phyloP scores from a whole-genome alignment of 768 basidiomycete genomes.

The Termitomyces sp. region DNA sequence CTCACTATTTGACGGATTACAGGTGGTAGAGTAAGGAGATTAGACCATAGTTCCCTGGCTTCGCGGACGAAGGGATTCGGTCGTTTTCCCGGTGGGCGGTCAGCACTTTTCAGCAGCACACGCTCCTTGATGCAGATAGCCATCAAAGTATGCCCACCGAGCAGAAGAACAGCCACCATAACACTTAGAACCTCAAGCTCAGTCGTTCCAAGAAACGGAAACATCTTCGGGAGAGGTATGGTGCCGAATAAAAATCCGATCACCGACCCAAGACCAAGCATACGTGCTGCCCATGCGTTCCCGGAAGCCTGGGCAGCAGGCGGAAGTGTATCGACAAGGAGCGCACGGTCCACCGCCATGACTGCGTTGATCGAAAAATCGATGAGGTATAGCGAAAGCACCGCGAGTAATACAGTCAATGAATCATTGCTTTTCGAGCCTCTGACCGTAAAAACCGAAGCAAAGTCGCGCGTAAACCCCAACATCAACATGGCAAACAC shows the following conservation, averaged over 20 bases:
- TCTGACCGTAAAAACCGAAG: conserved; percentile 38
- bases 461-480: conserved; percentile 73
- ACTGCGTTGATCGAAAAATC: conserved; percentile 65
- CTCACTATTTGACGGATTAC: conserved; percentile 75
- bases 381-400: conserved; percentile 45
- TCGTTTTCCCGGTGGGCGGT: conserved; percentile 15
- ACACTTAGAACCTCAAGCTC: conserved; percentile 81
- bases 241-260: conserved; percentile 86
- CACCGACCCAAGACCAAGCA: conserved; percentile 83
- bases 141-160: conserved; percentile 60
- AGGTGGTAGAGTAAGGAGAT: conserved; percentile 61
- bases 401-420: conserved; percentile 73
- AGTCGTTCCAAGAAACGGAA: conserved; percentile 73
- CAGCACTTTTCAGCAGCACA: conserved; percentile 43
- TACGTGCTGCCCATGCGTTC: conserved; percentile 95
- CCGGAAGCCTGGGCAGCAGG: conserved; percentile 71
- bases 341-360: conserved; percentile 84
- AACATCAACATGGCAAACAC: conserved; percentile 71
- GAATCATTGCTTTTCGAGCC: conserved; percentile 43
- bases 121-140: conserved; percentile 63
- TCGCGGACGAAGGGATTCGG: conserved; percentile 31
- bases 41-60: conserved; percentile 64
- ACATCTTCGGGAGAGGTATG: conserved; percentile 59
- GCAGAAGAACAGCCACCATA: conserved; percentile 62
- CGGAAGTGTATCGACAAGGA: conserved; percentile 83